Evolutionary conservation across 768 basidiomycete genomes (phyloP).

Genomic region (Clavulina sp.): DNA sequence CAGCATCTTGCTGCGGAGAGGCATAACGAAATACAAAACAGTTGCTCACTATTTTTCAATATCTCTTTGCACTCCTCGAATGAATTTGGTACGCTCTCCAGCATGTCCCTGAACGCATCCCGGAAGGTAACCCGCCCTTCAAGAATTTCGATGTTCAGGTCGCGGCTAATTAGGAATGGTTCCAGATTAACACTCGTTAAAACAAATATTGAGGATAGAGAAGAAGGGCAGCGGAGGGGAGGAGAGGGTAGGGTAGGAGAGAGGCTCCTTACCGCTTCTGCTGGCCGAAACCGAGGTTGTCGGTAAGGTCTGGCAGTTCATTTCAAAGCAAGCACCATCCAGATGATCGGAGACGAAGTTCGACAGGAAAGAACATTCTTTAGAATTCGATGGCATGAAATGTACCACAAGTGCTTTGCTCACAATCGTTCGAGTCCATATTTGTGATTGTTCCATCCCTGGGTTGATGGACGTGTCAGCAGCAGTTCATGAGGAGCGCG

Average conservation of each 20-base stretch:
- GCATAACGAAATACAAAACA: background rate
- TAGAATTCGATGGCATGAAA: background rate
- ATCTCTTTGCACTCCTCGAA: slow-evolving; percentile 76
- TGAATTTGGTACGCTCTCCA: slow-evolving; percentile 50
- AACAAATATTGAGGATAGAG: background rate
- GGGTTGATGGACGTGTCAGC: background rate
- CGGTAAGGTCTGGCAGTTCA: slow-evolving; percentile 52
- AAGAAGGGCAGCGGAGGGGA: too few species aligned
- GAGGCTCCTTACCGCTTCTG: slow-evolving; percentile 32
- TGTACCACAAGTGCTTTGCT: slow-evolving; percentile 11
- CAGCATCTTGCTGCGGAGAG: background rate
- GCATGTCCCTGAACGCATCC: slow-evolving; percentile 78
- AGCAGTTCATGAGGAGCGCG: background rate
- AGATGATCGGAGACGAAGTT: too few species aligned
- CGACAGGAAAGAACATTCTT: too few species aligned
- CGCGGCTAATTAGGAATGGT: slow-evolving; percentile 21
- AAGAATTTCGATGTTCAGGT: slow-evolving; percentile 57
- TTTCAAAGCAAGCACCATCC: background rate
- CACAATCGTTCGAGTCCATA: slow-evolving; percentile 84
- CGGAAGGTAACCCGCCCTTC: slow-evolving; percentile 52
- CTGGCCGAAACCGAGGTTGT: slow-evolving; percentile 73
- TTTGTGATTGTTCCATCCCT: slow-evolving; percentile 65
- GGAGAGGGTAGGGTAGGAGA: too few species aligned
- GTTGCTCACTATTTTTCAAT: slow-evolving; percentile 45
- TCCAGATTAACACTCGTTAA: background rate